phyloP scores from a whole-genome alignment of 331 rosid species.

The Spiraea crenata region DNA sequence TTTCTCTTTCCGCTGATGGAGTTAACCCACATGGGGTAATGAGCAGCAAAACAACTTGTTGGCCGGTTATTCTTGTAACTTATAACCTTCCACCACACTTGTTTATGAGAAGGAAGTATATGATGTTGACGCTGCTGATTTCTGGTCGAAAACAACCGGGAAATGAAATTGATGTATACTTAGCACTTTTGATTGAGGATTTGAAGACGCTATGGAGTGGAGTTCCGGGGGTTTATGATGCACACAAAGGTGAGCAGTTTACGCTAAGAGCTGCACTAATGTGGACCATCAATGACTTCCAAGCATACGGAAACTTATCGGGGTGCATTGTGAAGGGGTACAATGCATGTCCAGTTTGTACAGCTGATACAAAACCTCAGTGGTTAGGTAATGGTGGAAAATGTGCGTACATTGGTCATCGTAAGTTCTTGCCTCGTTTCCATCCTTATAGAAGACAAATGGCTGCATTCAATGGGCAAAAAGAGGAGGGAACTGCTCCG shows the following conservation, averaged over 20 bases:
- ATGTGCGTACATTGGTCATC: not conserved
- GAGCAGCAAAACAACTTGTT: not conserved
- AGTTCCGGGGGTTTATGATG: not conserved
- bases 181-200: not conserved
- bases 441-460: not conserved
- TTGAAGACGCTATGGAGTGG: not conserved
- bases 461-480: not conserved
- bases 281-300: not conserved
- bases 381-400: not conserved
- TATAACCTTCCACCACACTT: slow-evolving; percentile 8
- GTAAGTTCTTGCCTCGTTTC: not conserved
- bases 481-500: not conserved
- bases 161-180: not conserved
- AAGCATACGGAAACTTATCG: not conserved
- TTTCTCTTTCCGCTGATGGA: not conserved
- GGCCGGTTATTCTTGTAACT: not conserved
- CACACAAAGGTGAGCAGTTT: not conserved
- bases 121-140: slow-evolving; percentile 8
- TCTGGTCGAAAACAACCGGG: not conserved
- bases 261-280: not conserved
- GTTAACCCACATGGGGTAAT: not conserved
- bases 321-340: not conserved
- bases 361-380: not conserved
- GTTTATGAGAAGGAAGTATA: not conserved
- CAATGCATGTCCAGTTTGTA: not conserved